Conservation (phyloP, 257 asterid species). For the Fraxinus americana region DNA sequence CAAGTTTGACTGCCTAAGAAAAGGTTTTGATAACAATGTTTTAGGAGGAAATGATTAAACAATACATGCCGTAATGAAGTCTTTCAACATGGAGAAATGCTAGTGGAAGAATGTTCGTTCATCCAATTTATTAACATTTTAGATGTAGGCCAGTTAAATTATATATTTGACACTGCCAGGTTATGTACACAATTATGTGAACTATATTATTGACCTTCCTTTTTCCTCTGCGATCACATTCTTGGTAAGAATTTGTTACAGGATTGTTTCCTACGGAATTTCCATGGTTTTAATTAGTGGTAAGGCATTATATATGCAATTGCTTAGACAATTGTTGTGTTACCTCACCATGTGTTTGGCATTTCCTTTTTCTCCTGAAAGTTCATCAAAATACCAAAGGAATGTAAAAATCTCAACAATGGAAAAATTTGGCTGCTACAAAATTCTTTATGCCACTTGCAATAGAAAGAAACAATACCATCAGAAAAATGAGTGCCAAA, state of each 20-base stretch:
- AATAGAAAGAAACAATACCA: neutral
- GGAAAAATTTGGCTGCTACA: neutral
- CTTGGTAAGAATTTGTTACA: neutral
- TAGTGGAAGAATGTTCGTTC: neutral
- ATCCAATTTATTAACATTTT: neutral
- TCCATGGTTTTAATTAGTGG: neutral
- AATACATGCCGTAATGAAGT: neutral
- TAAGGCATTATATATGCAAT: neutral
- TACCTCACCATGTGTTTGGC: neutral
- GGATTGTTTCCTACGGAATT: neutral
- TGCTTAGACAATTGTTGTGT: neutral
- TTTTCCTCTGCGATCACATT: neutral
- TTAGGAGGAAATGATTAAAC: neutral
- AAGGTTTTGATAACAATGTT: neutral
- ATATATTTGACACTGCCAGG: neutral
- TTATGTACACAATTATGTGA: neutral
- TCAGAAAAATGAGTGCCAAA: neutral
- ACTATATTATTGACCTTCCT: neutral
- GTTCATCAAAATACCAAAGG: neutral
- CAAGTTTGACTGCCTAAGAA: neutral
- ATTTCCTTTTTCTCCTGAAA: neutral
- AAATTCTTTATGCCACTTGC: neutral
- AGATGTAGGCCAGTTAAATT: neutral
- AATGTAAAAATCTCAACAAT: neutral
- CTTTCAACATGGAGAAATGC: neutral